Evolutionary conservation across 164 flowering plant species (phyloP).

Genomic region (Annona squamosa): DNA sequence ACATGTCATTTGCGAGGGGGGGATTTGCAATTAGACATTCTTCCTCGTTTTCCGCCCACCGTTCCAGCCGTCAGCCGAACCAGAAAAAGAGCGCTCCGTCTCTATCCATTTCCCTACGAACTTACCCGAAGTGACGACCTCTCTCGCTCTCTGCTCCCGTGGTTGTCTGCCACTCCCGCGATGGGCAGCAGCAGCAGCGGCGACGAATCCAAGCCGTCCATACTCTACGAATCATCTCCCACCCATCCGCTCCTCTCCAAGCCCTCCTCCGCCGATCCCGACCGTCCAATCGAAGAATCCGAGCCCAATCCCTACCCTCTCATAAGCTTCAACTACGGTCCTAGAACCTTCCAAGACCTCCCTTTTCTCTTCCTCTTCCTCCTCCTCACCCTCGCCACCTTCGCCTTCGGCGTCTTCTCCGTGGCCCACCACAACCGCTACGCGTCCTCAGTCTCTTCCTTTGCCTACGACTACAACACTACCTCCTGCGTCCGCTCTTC

Average conservation of each 20-base stretch:
- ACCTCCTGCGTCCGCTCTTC: conserved; percentile 41
- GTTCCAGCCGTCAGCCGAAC: too few species aligned
- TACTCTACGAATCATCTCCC: conserved; percentile 33
- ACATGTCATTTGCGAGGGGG: too few species aligned
- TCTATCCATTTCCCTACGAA: too few species aligned
- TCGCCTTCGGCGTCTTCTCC: conserved; percentile 76
- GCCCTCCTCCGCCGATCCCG: conserved; percentile 16
- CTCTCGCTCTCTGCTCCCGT: too few species aligned
- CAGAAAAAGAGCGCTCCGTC: too few species aligned
- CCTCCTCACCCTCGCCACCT: conserved; percentile 57
- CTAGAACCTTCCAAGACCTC: conserved; percentile 62
- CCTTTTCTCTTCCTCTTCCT: conserved; percentile 64
- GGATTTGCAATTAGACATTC: too few species aligned
- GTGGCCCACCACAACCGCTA: conserved; percentile 47
- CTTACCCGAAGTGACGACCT: too few species aligned
- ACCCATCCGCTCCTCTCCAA: conserved; percentile 63
- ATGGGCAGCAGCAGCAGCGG: conserved; percentile 29
- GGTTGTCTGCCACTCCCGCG: not conserved
- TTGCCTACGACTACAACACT: conserved; percentile 36
- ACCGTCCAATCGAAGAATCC: conserved; percentile 2
- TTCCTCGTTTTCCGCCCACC: too few species aligned
- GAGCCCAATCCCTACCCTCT: conserved; percentile 51
- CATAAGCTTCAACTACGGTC: conserved; percentile 69
- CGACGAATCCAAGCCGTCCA: conserved; percentile 32
- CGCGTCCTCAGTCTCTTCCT: conserved; percentile 42